Evolutionary conservation across 495 filamentous ascomycete species (phyloP).

Genomic region (Talaromyces thailandensis): DNA sequence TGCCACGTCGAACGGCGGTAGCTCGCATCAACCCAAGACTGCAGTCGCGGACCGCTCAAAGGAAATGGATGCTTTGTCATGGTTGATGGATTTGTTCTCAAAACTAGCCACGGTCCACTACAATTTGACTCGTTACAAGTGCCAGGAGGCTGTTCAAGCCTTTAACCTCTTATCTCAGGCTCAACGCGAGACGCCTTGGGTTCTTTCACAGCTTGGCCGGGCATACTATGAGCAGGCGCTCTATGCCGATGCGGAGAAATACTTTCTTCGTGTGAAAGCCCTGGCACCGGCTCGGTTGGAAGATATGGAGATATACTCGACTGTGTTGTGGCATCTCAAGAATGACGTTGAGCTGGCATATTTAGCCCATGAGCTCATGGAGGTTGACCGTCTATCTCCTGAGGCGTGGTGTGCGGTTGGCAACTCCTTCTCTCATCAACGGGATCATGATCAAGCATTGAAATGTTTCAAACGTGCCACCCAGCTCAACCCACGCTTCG

Average conservation of each 20-base stretch:
- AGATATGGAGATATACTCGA: conserved; percentile 97
- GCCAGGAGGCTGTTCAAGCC: conserved; percentile 60
- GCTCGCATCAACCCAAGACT: conserved; percentile 21
- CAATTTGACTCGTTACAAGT: conserved; percentile 66
- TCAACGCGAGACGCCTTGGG: conserved; percentile 94
- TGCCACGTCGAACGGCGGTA: conserved; percentile 12
- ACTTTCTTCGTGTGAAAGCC: conserved; percentile 65
- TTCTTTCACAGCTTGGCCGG: conserved; percentile 79
- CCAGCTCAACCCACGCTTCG: conserved; percentile 80
- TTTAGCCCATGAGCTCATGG: conserved; percentile 81
- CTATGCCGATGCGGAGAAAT: conserved; percentile 78
- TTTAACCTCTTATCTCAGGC: conserved; percentile 58
- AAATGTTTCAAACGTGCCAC: conserved; percentile 93
- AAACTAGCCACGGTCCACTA: conserved; percentile 76
- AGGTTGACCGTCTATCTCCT: conserved; percentile 76
- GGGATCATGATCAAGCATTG: conserved; percentile 90
- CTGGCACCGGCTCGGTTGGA: conserved; percentile 71
- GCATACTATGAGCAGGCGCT: conserved; percentile 81
- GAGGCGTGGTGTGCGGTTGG: conserved; percentile 94
- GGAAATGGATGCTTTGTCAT: conserved; percentile 65
- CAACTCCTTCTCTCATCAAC: conserved; percentile 90
- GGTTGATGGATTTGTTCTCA: conserved; percentile 73
- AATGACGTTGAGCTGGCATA: conserved; percentile 86
- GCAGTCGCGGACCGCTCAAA: conserved; percentile 37
- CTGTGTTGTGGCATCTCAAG: conserved; percentile 92